Evolutionary conservation across 2,329 filamentous ascomycete genomes (phyloP).

Genomic region (Paecilomyces formosus): DNA sequence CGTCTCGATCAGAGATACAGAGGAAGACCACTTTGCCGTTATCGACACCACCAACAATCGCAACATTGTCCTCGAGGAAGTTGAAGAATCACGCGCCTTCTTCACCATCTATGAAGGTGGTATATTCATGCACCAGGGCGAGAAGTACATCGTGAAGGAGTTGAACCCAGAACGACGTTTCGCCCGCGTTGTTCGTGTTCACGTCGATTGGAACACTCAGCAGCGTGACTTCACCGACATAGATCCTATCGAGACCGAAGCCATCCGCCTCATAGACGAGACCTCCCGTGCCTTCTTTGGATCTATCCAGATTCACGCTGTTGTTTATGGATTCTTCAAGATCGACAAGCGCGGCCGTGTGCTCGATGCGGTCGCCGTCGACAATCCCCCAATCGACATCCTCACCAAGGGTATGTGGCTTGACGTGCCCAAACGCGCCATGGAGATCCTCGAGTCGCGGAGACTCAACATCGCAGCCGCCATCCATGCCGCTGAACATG

Average conservation of each 20-base stretch:
- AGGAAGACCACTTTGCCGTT: constrained; percentile 89
- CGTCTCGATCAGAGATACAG: constrained; percentile 82
- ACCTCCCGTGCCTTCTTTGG: constrained; percentile 74
- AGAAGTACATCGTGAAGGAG: constrained; percentile 83
- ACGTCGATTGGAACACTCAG: constrained; percentile 89
- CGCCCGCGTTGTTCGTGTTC: constrained; percentile 80
- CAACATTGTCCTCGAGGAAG: constrained; percentile 83
- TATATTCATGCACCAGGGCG: constrained; percentile 95
- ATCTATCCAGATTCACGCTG: constrained; percentile 73
- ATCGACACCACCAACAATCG: constrained; percentile 73
- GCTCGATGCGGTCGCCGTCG: constrained; percentile 84
- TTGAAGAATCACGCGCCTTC: constrained; percentile 91
- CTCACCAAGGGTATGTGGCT: constrained; percentile 91
- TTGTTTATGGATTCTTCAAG: constrained; percentile 96
- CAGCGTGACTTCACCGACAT: constrained; percentile 93
- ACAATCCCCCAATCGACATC: constrained; percentile 84
- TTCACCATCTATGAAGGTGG: constrained; percentile 96
- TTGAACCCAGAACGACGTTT: constrained; percentile 73
- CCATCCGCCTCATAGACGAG: constrained; percentile 62
- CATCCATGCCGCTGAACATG: constrained; percentile 93
- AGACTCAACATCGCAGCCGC: constrained; percentile 76
- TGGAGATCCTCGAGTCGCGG: constrained; percentile 68
- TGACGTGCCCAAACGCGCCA: constrained; percentile 71
- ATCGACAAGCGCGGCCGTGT: constrained; percentile 79
- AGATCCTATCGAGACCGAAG: constrained; percentile 86